Conservation (phyloP, 2,329 filamentous ascomycete genomes). For the Ophiosphaerella herpotricha region DNA sequence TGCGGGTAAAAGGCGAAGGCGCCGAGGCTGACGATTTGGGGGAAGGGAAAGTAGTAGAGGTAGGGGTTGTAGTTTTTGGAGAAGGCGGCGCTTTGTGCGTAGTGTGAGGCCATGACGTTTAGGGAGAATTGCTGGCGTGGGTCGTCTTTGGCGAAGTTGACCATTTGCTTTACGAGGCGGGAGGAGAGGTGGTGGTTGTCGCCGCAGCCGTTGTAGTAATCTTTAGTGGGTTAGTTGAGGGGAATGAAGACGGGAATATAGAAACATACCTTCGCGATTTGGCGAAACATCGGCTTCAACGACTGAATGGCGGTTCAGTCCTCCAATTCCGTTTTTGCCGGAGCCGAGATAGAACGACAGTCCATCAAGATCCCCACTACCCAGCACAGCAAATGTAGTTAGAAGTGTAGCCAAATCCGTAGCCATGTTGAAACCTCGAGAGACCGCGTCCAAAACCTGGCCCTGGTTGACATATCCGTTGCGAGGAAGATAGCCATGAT, state of each 20-base stretch:
- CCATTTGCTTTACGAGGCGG: constrained; percentile 19
- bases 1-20: constrained; percentile 40
- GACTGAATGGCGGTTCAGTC: constrained; percentile 50
- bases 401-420: constrained; percentile 40
- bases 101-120: constrained; percentile 32
- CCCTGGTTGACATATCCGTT: constrained; percentile 41
- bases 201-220: constrained; percentile 44
- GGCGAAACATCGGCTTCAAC: constrained; percentile 38
- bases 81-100: constrained; percentile 50
- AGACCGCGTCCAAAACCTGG: constrained; percentile 19
- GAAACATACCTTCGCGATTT: constrained; percentile 44
- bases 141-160: constrained; percentile 20
- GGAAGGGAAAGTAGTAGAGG: constrained; percentile 41
- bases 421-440: constrained; percentile 30
- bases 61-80: constrained; percentile 50
- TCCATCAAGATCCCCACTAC: constrained; percentile 25
- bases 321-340: constrained; percentile 21
- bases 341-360: constrained; percentile 26
- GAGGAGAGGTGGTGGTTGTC: constrained; percentile 50
- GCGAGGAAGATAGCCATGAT: constrained; percentile 56
- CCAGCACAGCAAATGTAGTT: constrained; percentile 22
- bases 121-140: constrained; percentile 28
- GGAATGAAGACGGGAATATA: constrained; percentile 23
- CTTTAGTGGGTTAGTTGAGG: constrained; percentile 31
- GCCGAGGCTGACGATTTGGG: constrained; percentile 55